A percentile compares a stretch with the other conserved stretches of the same genome.
Evolutionary conservation across 2,329 filamentous ascomycete species (phyloP).

Genomic region (Emmonsia crescens): DNA sequence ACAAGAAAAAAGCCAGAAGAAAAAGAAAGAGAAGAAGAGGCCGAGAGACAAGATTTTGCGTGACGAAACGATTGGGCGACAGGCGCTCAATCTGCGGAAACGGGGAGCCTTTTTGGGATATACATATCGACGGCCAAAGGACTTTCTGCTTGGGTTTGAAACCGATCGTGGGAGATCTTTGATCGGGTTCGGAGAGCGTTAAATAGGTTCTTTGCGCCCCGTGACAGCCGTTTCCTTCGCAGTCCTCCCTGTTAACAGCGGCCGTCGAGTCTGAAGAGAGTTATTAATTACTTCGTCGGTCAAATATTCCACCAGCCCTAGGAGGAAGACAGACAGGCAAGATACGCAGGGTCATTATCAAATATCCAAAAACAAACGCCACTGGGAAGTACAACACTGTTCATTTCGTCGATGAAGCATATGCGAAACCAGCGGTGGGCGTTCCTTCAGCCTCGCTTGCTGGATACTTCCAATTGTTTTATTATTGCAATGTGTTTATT

Average conservation of each 20-base stretch:
- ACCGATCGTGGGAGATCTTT: constrained; percentile 23
- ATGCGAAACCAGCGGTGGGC: background rate
- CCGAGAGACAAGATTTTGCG: constrained; percentile 76
- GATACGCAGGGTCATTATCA: too few species aligned
- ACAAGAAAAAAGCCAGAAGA: constrained; percentile 35
- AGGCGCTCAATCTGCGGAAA: constrained; percentile 71
- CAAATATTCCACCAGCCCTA: too few species aligned
- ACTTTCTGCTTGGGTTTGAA: constrained; percentile 25
- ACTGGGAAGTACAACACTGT: too few species aligned
- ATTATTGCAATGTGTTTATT: background rate
- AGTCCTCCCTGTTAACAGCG: too few species aligned
- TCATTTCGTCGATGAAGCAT: too few species aligned
- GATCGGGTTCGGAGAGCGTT: constrained; percentile 2
- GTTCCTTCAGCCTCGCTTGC: too few species aligned
- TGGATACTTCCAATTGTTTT: background rate
- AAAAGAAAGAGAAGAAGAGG: constrained; percentile 60
- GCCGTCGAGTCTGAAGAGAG: too few species aligned
- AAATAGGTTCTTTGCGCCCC: background rate
- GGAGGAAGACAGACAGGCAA: too few species aligned
- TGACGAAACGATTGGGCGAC: constrained; percentile 54
- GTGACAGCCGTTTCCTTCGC: too few species aligned
- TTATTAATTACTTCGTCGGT: too few species aligned
- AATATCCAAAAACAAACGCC: too few species aligned
- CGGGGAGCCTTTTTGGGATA: constrained; percentile 81
- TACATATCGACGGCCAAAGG: constrained; percentile 53